phyloP scores from a whole-genome alignment of 2,329 filamentous ascomycete species.

The Chrysoporthe puriensis region DNA sequence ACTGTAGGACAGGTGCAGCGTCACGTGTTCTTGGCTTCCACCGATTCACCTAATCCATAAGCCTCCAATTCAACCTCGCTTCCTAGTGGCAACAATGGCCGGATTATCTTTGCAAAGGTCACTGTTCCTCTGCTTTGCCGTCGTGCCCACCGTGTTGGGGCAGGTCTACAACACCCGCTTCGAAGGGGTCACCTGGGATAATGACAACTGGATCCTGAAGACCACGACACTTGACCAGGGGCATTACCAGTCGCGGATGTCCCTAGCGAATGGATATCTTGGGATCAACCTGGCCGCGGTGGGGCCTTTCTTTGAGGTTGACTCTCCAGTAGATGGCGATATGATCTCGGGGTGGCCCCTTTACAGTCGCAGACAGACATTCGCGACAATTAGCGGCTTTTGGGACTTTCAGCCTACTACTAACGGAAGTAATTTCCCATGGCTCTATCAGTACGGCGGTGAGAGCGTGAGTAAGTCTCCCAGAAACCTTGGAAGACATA shows the following conservation, averaged over 20 bases:
- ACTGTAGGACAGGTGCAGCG: too few species aligned
- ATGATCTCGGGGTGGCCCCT: slow-evolving; percentile 70
- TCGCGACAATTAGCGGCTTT: slow-evolving; percentile 70
- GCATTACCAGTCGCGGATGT: slow-evolving; percentile 36
- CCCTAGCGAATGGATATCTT: slow-evolving; percentile 37
- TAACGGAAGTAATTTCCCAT: slow-evolving; percentile 66
- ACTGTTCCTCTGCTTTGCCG: not conserved
- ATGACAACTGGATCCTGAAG: slow-evolving; percentile 34
- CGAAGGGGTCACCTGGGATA: slow-evolving; percentile 35
- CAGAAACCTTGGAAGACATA: not conserved
- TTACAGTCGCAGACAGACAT: slow-evolving; percentile 64
- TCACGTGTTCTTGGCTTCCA: not conserved
- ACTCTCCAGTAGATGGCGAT: slow-evolving; percentile 31
- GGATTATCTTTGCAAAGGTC: not conserved
- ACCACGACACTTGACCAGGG: slow-evolving; percentile 35
- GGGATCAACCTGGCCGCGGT: slow-evolving; percentile 36
- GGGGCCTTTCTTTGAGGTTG: slow-evolving; percentile 37
- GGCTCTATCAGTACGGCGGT: slow-evolving; percentile 62
- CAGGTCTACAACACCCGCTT: slow-evolving; percentile 34
- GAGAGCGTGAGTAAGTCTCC: slow-evolving; percentile 60
- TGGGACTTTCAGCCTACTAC: slow-evolving; percentile 63
- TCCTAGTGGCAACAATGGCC: not conserved
- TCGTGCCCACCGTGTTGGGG: not conserved
- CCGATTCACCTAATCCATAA: not conserved
- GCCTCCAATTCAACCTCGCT: not conserved